Evolutionary conservation across 2,329 filamentous ascomycete genomes (phyloP).

Genomic region (Orbilia javanica): DNA sequence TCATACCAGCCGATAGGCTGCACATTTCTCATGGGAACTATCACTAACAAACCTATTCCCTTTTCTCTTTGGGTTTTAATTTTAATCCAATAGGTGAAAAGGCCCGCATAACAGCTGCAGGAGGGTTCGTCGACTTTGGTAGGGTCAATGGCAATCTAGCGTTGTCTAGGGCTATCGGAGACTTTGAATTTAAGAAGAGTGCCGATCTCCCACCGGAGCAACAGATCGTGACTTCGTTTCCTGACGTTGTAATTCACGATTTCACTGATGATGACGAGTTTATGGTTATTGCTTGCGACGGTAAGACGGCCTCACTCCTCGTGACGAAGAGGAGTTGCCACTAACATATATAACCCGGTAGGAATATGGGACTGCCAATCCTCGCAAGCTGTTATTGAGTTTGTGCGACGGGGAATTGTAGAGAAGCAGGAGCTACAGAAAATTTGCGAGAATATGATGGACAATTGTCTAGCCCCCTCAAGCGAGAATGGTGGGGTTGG

Average conservation of each 20-base stretch:
- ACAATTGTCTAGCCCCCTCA: conserved; percentile 97
- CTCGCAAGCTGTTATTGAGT: conserved; percentile 96
- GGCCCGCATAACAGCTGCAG: conserved; percentile 92
- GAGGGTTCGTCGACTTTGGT: conserved; percentile 97
- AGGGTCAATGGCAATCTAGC: conserved; percentile 98
- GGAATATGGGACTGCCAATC: conserved; percentile 99
- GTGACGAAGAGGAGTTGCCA: background rate
- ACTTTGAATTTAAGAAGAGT: conserved; percentile 99
- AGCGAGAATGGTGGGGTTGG: conserved; percentile 97
- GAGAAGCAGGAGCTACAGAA: conserved; percentile 93
- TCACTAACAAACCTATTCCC: conserved; percentile 15
- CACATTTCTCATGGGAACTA: background rate
- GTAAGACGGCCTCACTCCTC: conserved; percentile 70
- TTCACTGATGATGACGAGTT: conserved; percentile 95
- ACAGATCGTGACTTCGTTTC: conserved; percentile 97
- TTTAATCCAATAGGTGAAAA: conserved; percentile 78
- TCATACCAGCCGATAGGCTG: background rate
- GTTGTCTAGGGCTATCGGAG: conserved; percentile 94
- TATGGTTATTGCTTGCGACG: conserved; percentile 89
- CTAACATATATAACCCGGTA: conserved; percentile 65
- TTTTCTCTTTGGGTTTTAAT: no score
- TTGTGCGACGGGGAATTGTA: conserved; percentile 94
- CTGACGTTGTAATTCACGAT: conserved; percentile 92
- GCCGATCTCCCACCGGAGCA: conserved; percentile 96
- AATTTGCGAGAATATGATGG: conserved; percentile 99